phyloP scores from a whole-genome alignment of 2,329 filamentous ascomycete genomes.

The Trichoderma harzianum region DNA sequence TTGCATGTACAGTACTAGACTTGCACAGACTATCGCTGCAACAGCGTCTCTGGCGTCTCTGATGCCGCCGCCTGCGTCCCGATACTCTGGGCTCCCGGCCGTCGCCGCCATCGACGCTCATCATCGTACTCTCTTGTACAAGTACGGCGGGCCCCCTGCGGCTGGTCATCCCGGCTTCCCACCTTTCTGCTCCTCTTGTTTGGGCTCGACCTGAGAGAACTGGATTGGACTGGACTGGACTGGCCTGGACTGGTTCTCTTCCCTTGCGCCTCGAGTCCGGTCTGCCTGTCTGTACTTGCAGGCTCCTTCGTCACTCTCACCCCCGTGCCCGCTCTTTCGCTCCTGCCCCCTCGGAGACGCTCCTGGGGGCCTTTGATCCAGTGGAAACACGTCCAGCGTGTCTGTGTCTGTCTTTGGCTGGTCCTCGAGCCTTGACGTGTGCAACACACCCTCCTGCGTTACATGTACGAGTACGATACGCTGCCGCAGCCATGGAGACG shows the following conservation, averaged over 20 bases:
- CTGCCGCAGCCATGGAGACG: constrained; percentile 13
- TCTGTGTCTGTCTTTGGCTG: background rate
- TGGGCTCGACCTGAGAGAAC: background rate
- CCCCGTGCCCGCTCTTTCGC: constrained; percentile 15
- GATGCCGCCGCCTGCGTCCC: constrained; percentile 11
- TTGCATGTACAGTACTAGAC: no score
- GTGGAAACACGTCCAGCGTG: constrained; percentile 4
- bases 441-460: constrained; percentile 12
- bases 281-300: background rate
- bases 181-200: constrained; percentile 10
- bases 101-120: background rate
- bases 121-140: constrained; percentile 2
- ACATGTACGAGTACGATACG: background rate
- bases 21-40: background rate
- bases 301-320: constrained; percentile 2
- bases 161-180: constrained; percentile 15
- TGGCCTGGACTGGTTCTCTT: background rate
- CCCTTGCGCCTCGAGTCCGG: background rate
- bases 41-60: background rate
- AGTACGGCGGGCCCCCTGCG: constrained; percentile 14
- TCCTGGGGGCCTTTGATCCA: background rate
- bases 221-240: background rate
- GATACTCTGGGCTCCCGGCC: background rate
- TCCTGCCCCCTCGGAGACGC: constrained; percentile 6
- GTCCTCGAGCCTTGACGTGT: constrained; percentile 6